phyloP scores from a whole-genome alignment of 305 asterid genomes.

The Nicotiana rustica region DNA sequence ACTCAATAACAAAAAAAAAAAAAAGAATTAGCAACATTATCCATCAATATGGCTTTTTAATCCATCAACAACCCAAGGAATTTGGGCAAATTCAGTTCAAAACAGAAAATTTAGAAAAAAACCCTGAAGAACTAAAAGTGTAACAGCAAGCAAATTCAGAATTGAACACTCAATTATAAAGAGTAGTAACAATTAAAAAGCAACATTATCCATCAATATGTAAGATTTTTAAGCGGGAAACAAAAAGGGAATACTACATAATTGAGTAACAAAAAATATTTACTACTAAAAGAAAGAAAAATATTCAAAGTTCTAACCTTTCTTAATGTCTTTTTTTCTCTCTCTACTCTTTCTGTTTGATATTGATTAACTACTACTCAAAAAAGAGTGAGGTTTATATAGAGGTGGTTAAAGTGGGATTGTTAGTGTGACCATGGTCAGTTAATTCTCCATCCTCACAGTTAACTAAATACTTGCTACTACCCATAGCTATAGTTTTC shows the following conservation, averaged over 20 bases:
- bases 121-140: neutral
- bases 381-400: neutral
- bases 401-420: conserved; percentile 16
- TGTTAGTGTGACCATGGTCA: conserved; percentile 37
- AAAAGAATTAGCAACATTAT: neutral
- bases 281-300: neutral
- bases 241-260: conserved; percentile 22
- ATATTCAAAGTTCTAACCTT: neutral
- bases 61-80: neutral
- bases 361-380: neutral
- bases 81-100: neutral
- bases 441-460: neutral
- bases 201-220: conserved; percentile 26
- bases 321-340: neutral
- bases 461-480: neutral
- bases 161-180: neutral
- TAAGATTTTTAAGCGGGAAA: neutral
- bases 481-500: too few relatives aligned
- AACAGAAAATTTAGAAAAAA: neutral
- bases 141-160: neutral
- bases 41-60: neutral
- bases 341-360: neutral
- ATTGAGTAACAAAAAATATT: neutral
- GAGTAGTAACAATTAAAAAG: neutral
- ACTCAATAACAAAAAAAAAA: neutral